Evolutionary conservation across 495 filamentous ascomycete genomes (phyloP).

Genomic region (Thermothielavioides terrestris): DNA sequence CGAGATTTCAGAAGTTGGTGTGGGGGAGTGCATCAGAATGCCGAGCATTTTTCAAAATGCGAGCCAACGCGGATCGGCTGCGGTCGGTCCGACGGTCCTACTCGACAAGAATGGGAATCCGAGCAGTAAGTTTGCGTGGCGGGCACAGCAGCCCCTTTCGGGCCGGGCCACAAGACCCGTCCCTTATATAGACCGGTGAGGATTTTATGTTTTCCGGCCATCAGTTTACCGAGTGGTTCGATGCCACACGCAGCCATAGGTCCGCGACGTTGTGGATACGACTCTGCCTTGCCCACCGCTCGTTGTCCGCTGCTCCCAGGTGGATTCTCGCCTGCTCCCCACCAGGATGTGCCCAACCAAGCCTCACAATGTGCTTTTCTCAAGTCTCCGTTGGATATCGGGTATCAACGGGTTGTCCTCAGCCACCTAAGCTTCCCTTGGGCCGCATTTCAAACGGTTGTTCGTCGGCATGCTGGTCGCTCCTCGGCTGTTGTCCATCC

Average conservation of each 20-base stretch:
- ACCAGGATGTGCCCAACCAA: no score
- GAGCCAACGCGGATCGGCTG: no score
- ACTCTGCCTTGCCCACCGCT: no score
- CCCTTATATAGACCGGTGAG: constrained; percentile 1
- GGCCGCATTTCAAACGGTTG: neutral
- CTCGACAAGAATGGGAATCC: neutral
- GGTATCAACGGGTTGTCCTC: neutral
- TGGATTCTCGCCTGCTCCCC: no score
- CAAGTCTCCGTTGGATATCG: neutral
- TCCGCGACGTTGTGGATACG: no score
- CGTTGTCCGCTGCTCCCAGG: no score
- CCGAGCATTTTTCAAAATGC: no score
- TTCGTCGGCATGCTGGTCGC: neutral
- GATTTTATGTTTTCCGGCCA: neutral
- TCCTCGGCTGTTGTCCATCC: neutral
- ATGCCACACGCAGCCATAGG: neutral
- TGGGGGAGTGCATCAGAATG: no score
- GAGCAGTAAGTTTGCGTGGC: neutral
- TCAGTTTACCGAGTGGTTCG: no score
- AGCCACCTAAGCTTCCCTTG: neutral
- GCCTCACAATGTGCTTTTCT: neutral
- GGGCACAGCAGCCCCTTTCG: neutral
- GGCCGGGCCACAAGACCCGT: neutral
- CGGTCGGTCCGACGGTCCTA: no score
- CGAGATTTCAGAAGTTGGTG: no score